Percentiles rank a stretch among this genome's conserved stretches.
Conservation (phyloP, 345 rosid species). For the Lumnitzera racemosa region DNA sequence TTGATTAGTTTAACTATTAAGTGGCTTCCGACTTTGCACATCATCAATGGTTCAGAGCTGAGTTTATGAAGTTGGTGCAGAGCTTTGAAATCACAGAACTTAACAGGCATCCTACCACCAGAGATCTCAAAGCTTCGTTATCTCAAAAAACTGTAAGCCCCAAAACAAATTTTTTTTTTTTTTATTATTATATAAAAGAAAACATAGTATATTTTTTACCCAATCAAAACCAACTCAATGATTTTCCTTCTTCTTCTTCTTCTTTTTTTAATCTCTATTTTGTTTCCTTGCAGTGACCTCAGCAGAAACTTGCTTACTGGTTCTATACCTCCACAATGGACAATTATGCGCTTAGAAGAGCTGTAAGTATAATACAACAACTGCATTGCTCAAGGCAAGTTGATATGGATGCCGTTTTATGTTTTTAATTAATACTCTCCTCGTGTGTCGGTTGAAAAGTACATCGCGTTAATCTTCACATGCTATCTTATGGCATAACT, state of each 20-base stretch:
- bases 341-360: slow-evolving; percentile 49
- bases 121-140: slow-evolving; percentile 65
- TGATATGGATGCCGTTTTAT: too few relatives aligned
- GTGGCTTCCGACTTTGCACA: too few relatives aligned
- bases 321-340: slow-evolving; percentile 73
- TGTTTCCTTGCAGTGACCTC: slow-evolving; percentile 49
- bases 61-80: slow-evolving; percentile 25
- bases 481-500: too few relatives aligned
- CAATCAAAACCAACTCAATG: neutral
- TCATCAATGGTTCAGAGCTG: too few relatives aligned
- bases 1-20: too few relatives aligned
- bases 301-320: slow-evolving; percentile 71
- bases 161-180: too few relatives aligned
- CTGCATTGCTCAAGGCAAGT: too few relatives aligned
- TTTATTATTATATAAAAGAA: too few relatives aligned
- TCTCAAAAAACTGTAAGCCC: slow-evolving; percentile 62
- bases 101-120: slow-evolving; percentile 59
- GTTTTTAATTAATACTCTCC: too few relatives aligned
- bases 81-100: slow-evolving; percentile 51
- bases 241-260: neutral
- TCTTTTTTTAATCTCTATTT: neutral
- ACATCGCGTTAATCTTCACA: too few relatives aligned
- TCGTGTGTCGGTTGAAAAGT: too few relatives aligned
- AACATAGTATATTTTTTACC: neutral
- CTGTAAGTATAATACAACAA: slow-evolving; percentile 31